Base-by-base conservation (phyloP, 495 filamentous ascomycete genomes). In the Oleoguttula mirabilis region DNA sequence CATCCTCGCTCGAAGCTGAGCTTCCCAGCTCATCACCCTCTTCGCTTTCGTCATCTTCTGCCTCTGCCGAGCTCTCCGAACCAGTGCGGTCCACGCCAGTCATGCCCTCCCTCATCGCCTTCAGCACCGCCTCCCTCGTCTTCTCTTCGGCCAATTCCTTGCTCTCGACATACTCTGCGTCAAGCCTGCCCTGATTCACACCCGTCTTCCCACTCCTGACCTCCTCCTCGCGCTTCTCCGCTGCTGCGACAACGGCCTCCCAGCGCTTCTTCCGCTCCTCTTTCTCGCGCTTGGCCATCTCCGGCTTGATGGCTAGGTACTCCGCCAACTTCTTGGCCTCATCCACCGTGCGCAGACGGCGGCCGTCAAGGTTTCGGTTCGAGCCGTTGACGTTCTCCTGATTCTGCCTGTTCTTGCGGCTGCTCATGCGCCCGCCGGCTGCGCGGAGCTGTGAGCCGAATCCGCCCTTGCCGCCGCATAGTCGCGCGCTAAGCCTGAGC, bases 381-480 rank as follows among this genome's bases (percentile, higher is more conserved):
- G 86, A 94, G 36, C 48, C 48, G 21, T 44, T 45, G 10, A 21
- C 2, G n/a, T 45, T 41, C 12, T 24, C 85, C 37, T 83, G 83
- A 52, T 82, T 72, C 44, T 84, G 72, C 61, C 77, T 79, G 71
- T 94, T 94, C 58, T 84, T 82, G 60, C 84, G 87, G 4, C 77
- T 82, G 0, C 85, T 90, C 90, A 98, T 98, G 64, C 90, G 90
- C 12, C 90, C 90, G 56, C 90, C 90, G 11, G 90, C 90, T 3
- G 90, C 90, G 57, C 90, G 85, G 21, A 98, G 78, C 61, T 96
- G 92, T 4, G 87, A 94, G 49, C 90, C 90, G 62, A 98, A 98
- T 42, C 90, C 90, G 59, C 90, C 90, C 58, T 98, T 98, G 53
- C 90, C 90, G 57, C 90, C 90, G 53, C 76, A 78, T 28, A 94